A percentile compares a stretch with the other conserved stretches of the same genome.
Evolutionary conservation across 371 early-diverging fungal species (phyloP).

Genomic region (Actinomortierella wolfii): DNA sequence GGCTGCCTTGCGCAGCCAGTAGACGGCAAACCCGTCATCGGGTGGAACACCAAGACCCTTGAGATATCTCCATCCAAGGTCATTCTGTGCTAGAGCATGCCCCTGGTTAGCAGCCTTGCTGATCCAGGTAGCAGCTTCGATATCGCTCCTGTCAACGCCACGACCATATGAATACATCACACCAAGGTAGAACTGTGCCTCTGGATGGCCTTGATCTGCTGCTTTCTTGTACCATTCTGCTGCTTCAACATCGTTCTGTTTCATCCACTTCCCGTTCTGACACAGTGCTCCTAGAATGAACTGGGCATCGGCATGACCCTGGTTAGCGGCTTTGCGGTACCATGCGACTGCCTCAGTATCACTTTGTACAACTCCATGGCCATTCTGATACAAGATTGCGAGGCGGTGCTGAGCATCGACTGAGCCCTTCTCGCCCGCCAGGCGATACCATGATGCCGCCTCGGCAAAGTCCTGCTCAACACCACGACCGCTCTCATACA

Average conservation of each 20-base stretch:
- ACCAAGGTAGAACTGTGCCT: slow-evolving; percentile 48
- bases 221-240: slow-evolving; percentile 50
- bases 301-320: slow-evolving; percentile 50
- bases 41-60: too few species aligned
- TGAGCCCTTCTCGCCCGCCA: slow-evolving; percentile 49
- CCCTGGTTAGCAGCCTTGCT: slow-evolving; percentile 47
- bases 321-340: slow-evolving; percentile 57
- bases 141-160: slow-evolving; percentile 2
- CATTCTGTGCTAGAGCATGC: slow-evolving; percentile 33
- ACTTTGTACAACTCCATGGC: slow-evolving; percentile 57
- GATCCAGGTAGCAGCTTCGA: slow-evolving; percentile 59
- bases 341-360: slow-evolving; percentile 53
- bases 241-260: slow-evolving; percentile 46
- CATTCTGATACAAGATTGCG: slow-evolving; percentile 56
- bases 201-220: slow-evolving; percentile 51
- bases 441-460: slow-evolving; percentile 52
- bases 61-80: neutral
- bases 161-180: neutral
- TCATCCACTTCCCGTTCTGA: slow-evolving; percentile 49
- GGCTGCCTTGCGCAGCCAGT: slow-evolving; percentile 7
- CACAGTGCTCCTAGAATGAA: slow-evolving; percentile 55
- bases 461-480: slow-evolving; percentile 51
- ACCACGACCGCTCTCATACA: slow-evolving; percentile 75
- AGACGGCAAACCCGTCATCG: too few species aligned
- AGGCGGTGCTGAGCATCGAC: slow-evolving; percentile 49